Base-by-base conservation (phyloP, 2,329 filamentous ascomycete genomes). In the Teratosphaeria pseudoeucalypti region DNA sequence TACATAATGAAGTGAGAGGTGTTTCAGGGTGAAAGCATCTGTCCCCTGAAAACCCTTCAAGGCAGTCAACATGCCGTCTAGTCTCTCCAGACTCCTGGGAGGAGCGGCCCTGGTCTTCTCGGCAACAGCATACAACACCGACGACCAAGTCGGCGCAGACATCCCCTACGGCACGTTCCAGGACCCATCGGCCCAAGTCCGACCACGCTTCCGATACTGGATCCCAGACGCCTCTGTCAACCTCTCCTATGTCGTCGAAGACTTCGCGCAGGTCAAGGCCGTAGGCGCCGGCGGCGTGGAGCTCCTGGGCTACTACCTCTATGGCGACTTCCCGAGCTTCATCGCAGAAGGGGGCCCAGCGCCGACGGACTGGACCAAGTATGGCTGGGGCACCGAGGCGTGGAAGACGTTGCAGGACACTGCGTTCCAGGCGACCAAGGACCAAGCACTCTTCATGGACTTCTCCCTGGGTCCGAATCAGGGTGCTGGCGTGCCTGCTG, bases 391-490 rank as follows among this genome's bases (percentile, higher is more conserved):
- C 16, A 58, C 57, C 26, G 52, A 58, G 27, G 57, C 57, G 23
- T 58, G 57, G 57, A 49, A 49, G 43, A 26, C 43, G 10, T n/a
- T 49, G 16, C 43, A 49, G 19, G 16, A 49, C 23, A 19, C 43
- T 23, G 43, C 43, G 43, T 49, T 74, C 12, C 58, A 73, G 57
- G 73, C 75, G 1, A 63, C 67, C 11, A 67, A 72, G 16, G 72
- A 77, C 0, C 60, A 71, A 19, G 74, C 68, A 0, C 53, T 80
- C 10, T 58, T 75, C 4, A 72, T 81, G 64, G 78, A 81, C 62
- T 77, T 79, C 63, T 69, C 75, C 0, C 55, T 81, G 1, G 79
- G 78, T 0, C 74, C 78, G 0, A 78, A 78, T 60, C 75, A 79
- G 63, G 79, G 78, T 3, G 71, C 75, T 54, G 79, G 79, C 14